Evolutionary conservation across 306 rosid genomes (phyloP).

Genomic region (Rosa chinensis): DNA sequence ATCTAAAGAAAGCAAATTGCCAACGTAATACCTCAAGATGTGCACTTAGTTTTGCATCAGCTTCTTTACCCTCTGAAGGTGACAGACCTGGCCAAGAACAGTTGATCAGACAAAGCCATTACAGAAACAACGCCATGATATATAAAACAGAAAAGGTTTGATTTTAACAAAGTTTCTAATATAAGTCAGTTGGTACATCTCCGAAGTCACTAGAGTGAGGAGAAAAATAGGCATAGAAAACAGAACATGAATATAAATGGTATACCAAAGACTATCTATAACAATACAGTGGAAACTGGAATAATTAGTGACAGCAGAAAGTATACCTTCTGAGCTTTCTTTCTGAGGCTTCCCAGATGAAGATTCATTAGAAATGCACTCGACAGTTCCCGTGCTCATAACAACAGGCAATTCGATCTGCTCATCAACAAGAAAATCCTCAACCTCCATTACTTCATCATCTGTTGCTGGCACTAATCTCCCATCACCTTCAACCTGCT

Average conservation of each 20-base stretch:
- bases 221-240: neutral
- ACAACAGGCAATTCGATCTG: slow-evolving; percentile 61
- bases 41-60: slow-evolving; percentile 59
- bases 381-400: slow-evolving; percentile 54
- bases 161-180: slow-evolving; percentile 3
- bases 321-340: slow-evolving; percentile 73
- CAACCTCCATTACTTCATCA: slow-evolving; percentile 93
- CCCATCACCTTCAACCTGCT: slow-evolving; percentile 96
- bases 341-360: slow-evolving; percentile 61
- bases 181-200: neutral
- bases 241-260: slow-evolving; percentile 2
- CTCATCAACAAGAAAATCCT: slow-evolving; percentile 75
- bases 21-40: slow-evolving; percentile 60
- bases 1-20: slow-evolving; percentile 19
- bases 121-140: slow-evolving; percentile 17
- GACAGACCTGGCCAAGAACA: slow-evolving; percentile 39
- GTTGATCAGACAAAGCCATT: slow-evolving; percentile 19
- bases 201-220: neutral
- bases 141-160: slow-evolving; percentile 9
- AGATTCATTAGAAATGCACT: slow-evolving; percentile 56
- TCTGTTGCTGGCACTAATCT: slow-evolving; percentile 97
- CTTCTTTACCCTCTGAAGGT: slow-evolving; percentile 48
- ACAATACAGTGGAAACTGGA: slow-evolving; percentile 6
- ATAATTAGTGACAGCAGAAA: slow-evolving; percentile 19
- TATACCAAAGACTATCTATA: slow-evolving; percentile 10